Percentiles rank a stretch among this genome's conserved stretches.
Conservation (phyloP, 352 stramenopile genomes). For the Peronosclerospora sorghi region DNA sequence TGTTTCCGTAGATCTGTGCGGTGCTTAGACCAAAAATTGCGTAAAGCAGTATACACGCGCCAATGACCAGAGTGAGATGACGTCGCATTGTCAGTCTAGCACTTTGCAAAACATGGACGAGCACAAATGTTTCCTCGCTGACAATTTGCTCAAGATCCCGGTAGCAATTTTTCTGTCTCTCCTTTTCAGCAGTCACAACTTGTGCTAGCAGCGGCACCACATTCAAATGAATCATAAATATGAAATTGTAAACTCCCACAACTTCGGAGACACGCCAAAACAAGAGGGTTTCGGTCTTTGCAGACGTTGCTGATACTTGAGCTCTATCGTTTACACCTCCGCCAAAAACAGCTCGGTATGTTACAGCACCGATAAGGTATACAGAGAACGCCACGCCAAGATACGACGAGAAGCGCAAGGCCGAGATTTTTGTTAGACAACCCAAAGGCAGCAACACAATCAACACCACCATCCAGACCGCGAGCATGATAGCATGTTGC, state of each 20-base stretch:
- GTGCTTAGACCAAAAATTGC: slow-evolving; percentile 51
- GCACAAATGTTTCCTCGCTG: slow-evolving; percentile 6
- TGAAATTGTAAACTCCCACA: slow-evolving; percentile 79
- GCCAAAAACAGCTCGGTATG: slow-evolving; percentile 32
- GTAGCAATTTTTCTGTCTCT: slow-evolving; percentile 2
- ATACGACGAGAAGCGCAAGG: slow-evolving; percentile 65
- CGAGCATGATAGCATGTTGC: slow-evolving; percentile 20
- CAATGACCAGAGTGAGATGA: slow-evolving; percentile 34
- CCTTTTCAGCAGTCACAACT: slow-evolving; percentile 24
- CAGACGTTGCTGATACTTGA: not conserved
- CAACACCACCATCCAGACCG: slow-evolving; percentile 55
- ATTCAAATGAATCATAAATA: slow-evolving; percentile 76
- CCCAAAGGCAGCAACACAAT: slow-evolving; percentile 49
- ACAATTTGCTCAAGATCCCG: slow-evolving; percentile 4
- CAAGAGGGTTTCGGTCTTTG: slow-evolving; percentile 5
- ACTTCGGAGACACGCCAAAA: slow-evolving; percentile 47
- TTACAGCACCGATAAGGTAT: slow-evolving; percentile 54
- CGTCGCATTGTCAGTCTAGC: slow-evolving; percentile 29
- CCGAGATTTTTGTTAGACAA: slow-evolving; percentile 61
- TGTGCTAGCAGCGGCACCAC: slow-evolving; percentile 62
- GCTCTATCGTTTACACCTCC: not conserved
- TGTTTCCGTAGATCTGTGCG: slow-evolving; percentile 41
- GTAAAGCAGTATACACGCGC: slow-evolving; percentile 45
- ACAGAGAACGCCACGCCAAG: slow-evolving; percentile 57
- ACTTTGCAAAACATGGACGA: slow-evolving; percentile 10